Base-by-base conservation (phyloP, 305 asterid species). In the Fraxinus nigra region DNA sequence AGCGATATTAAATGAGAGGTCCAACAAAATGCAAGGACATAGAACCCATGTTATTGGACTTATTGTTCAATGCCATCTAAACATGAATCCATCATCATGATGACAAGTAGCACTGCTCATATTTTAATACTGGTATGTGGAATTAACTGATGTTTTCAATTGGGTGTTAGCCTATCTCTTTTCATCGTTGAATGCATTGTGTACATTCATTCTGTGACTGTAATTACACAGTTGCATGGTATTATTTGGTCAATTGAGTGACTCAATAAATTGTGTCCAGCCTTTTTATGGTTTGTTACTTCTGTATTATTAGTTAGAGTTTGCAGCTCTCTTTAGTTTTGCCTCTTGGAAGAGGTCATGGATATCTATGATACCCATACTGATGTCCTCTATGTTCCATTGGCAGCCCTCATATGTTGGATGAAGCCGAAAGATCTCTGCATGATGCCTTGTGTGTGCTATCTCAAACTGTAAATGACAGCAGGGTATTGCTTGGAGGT, bases 381-480 rank as follows among this genome's bases (percentile, higher is more conserved):
- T 65, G 37, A 65, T 65, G 35, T 11, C 7, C 7, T 65, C 8
- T 11, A 0, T 67, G 32, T 84, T 79, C 40, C 75, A 48, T 61
- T 69, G 26, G 78, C 93, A 92, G 98, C 86, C 92, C 92, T 79
- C 98, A 95, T 78, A 92, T 94, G 86, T 87, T 92, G 87, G 99
- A 94, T 77, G 98, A 95, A 87, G 98, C 97, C 1, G 96, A 95
- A 81, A 91, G 94, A 85, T 93, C 98, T 78, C 91, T 95, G 80
- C 97, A 91, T 38, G 98, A 94, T 80, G 99, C 98, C 69, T 79
- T 95, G 88, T 92, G 97, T 32, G 99, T 94, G 74, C 91, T 95
- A 46, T 93, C 97, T 28, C 97, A 95, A 86, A 95, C 98, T 0
- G 97, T 93, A 74, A 90, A 83, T 84, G 99, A 95, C 86, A 92